Evolutionary conservation across 495 filamentous ascomycete genomes (phyloP).

Genomic region (Penicillium angulare): DNA sequence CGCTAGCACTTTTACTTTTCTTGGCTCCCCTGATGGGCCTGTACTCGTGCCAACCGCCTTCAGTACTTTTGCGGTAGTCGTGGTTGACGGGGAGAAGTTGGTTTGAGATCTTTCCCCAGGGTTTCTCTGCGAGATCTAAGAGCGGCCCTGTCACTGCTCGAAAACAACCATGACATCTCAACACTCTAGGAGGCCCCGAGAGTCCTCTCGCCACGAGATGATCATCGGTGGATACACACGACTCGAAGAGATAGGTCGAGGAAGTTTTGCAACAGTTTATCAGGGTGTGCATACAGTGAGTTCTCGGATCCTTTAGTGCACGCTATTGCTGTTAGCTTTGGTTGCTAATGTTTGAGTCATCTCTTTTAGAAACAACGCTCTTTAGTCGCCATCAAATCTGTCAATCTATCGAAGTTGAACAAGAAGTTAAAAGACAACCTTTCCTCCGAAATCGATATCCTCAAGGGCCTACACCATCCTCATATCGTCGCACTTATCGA

Average conservation of each 20-base stretch:
- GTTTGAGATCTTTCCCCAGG: slow-evolving; percentile 4
- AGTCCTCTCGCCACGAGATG: slow-evolving; percentile 53
- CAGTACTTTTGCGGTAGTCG: slow-evolving; percentile 41
- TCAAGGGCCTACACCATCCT: slow-evolving; percentile 87
- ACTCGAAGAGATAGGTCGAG: slow-evolving; percentile 84
- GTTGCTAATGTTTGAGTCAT: slow-evolving; percentile 44
- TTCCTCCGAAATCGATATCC: slow-evolving; percentile 88
- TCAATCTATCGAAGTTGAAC: slow-evolving; percentile 84
- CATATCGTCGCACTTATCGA: slow-evolving; percentile 96
- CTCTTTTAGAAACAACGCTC: slow-evolving; percentile 53
- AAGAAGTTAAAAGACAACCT: slow-evolving; percentile 96
- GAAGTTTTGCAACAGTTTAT: slow-evolving; percentile 94
- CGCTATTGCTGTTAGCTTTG: neutral
- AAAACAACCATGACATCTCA: slow-evolving; percentile 38
- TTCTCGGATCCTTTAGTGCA: neutral
- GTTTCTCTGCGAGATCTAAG: slow-evolving; percentile 10
- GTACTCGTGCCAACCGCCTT: slow-evolving; percentile 17
- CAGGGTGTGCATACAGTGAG: slow-evolving; percentile 80
- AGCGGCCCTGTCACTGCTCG: slow-evolving; percentile 13
- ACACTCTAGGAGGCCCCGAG: slow-evolving; percentile 43
- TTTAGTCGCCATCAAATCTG: slow-evolving; percentile 93
- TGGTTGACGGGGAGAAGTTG: slow-evolving; percentile 35
- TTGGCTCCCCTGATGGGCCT: slow-evolving; percentile 39
- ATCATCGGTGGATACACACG: slow-evolving; percentile 74
- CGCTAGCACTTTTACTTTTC: too few relatives aligned